Percentiles rank a stretch among this genome's conserved stretches.
Evolutionary conservation across 805 yeast species (phyloP).

Genomic region (Starmerella bacillaris): DNA sequence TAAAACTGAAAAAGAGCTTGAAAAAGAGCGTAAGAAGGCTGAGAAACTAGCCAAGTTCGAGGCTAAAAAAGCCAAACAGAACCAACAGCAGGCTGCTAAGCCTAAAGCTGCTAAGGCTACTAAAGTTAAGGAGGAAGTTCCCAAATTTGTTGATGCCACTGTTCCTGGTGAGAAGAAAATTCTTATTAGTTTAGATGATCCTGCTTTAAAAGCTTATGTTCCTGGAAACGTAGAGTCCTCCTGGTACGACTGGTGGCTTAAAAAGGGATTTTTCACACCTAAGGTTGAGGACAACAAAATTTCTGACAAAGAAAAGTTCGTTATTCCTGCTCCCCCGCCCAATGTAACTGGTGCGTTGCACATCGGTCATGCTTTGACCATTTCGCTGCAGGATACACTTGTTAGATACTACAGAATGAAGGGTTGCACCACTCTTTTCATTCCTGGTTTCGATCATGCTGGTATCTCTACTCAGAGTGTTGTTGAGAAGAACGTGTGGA

Average conservation of each 20-base stretch:
- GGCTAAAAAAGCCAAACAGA: conserved; percentile 58
- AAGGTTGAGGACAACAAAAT: conserved; percentile 55
- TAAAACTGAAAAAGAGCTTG: conserved; percentile 64
- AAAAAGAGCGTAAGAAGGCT: conserved; percentile 74
- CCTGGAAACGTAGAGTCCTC: conserved; percentile 88
- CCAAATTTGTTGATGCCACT: conserved; percentile 76
- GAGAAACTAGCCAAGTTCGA: conserved; percentile 73
- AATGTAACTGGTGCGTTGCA: conserved; percentile 97
- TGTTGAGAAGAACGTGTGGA: conserved; percentile 91
- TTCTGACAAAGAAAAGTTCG: conserved; percentile 68
- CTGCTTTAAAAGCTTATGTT: conserved; percentile 81
- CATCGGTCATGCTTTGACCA: conserved; percentile 95
- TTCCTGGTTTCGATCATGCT: conserved; percentile 98
- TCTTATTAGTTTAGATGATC: conserved; percentile 72
- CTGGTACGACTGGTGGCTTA: conserved; percentile 96
- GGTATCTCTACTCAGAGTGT: conserved; percentile 98
- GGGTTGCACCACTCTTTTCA: conserved; percentile 79
- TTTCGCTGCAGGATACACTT: conserved; percentile 82
- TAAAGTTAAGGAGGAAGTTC: conserved; percentile 55
- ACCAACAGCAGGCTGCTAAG: conserved; percentile 22
- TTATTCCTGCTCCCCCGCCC: conserved; percentile 98
- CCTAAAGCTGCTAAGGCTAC: conserved; percentile 33
- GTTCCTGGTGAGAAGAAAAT: conserved; percentile 80
- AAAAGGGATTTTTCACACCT: conserved; percentile 76
- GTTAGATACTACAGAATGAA: conserved; percentile 92